These are phyloP conservation scores for Solanum hybrid DNA, from an alignment of 305 asterid species.

Conservation along the genomic window DNA sequence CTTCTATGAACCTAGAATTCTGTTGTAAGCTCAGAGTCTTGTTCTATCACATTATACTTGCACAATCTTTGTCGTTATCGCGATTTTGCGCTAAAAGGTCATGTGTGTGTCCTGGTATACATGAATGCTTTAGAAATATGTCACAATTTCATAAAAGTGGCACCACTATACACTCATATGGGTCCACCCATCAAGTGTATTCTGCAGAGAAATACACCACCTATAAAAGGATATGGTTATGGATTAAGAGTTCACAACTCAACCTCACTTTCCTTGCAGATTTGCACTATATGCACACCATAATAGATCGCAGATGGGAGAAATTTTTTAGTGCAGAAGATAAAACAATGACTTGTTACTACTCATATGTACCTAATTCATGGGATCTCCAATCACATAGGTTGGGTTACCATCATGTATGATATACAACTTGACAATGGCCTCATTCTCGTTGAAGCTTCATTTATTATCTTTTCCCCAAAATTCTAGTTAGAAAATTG, in stretches of 20 bases:
- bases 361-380: not conserved
- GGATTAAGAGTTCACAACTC: not conserved
- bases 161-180: not conserved
- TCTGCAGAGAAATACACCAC: not conserved
- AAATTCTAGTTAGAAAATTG: not conserved
- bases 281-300: not conserved
- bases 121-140: not conserved
- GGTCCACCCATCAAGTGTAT: not conserved
- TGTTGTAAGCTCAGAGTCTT: not conserved
- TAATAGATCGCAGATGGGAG: not conserved
- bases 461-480: not conserved
- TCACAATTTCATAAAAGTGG: not conserved
- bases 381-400: not conserved
- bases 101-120: not conserved
- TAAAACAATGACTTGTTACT: not conserved
- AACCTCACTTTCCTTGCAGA: not conserved
- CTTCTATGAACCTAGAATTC: not conserved
- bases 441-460: not conserved
- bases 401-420: not conserved
- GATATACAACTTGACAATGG: not conserved
- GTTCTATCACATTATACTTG: not conserved
- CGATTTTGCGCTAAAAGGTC: too few species aligned
- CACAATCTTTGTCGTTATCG: too few species aligned
- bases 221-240: not conserved
- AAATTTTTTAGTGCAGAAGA: not conserved